Evolutionary conservation across 2,329 filamentous ascomycete species (phyloP), one percentile per base, ranked within the genome.

Genomic region (Alternaria triticina): DNA sequence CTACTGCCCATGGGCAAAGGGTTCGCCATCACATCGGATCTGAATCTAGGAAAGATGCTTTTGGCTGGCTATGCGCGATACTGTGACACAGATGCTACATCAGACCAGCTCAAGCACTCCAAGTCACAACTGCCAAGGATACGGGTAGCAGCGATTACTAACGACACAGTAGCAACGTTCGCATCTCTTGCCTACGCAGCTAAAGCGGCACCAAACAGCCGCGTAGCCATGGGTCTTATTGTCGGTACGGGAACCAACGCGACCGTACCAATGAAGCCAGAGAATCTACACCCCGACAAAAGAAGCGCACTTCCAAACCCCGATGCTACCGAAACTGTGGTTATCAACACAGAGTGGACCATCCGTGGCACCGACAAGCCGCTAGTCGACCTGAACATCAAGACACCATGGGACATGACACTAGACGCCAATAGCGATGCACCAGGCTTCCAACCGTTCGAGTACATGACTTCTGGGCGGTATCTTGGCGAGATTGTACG

Each of bases 291-390:
- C 65, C 82, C 86, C 9, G 86, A 84, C 59, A 95, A 95, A 76
- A 79, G 84, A 80, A 60, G 77, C 36, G 64, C 68, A 11, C 56
- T 79, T 9, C 81, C 83, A 6, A 68, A 70, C 6, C 61, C 67
- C 3, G 69, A 72, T 36, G 58, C 58, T 12, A 83, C 90, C 7
- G 82, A 86, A n/a, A 89, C 88, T 68, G 89, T 94, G 13, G 87
- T 92, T 5, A 88, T 95, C 66, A 95, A 95, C 74, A 95, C 92
- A 0, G 92, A 96, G 79, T 94, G 91, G 90, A 92, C 90, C 55
- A 93, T 96, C 70, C 90, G 89, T 25, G 92, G 92, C 7, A 88
- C 91, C 3, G 89, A 88, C n/a, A 83, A 85, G 7, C 90, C 92
- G 0, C 81, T 95, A 57, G 83, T 85, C 23, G 84, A 89, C 23